Conservation (phyloP, 805 yeast genomes). For the Saccharomycopsis guyanensis region DNA sequence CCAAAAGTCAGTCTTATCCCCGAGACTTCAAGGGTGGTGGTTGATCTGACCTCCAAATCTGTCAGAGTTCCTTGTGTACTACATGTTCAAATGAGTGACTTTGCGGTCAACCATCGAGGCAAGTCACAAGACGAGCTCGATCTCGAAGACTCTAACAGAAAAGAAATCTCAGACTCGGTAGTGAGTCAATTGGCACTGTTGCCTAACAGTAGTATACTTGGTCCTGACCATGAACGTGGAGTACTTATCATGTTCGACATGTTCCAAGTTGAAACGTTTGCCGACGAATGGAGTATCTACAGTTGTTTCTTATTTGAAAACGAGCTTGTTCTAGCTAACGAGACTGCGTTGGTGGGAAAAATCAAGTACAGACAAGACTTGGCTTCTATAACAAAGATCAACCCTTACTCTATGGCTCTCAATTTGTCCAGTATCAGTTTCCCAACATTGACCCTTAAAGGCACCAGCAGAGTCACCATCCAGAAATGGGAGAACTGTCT, state of each 20-base stretch:
- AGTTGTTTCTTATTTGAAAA: conserved; percentile 31
- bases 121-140: conserved; percentile 10
- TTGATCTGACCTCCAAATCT: conserved; percentile 5
- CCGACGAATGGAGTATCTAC: conserved; percentile 34
- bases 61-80: conserved; percentile 16
- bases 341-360: conserved; percentile 32
- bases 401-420: conserved; percentile 27
- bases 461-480: conserved; percentile 28
- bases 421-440: conserved; percentile 34
- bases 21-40: conserved; percentile 4
- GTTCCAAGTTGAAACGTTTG: conserved; percentile 36
- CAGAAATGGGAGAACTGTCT: conserved; percentile 35
- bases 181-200: conserved; percentile 1
- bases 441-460: conserved; percentile 37
- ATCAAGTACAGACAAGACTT: conserved; percentile 33
- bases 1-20: conserved; percentile 16
- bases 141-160: conserved; percentile 7
- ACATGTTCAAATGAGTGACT: conserved; percentile 14
- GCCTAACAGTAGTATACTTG: conserved; percentile 4
- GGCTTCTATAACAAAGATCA: conserved; percentile 25
- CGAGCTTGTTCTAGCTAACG: conserved; percentile 25
- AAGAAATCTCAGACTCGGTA: conserved; percentile 11
- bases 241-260: conserved; percentile 19
- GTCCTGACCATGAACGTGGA: conserved; percentile 3
- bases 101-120: conserved; percentile 1